Evolutionary conservation across 2,329 filamentous ascomycete species (phyloP).

Genomic region (Stagonosporopsis rhizophila): DNA sequence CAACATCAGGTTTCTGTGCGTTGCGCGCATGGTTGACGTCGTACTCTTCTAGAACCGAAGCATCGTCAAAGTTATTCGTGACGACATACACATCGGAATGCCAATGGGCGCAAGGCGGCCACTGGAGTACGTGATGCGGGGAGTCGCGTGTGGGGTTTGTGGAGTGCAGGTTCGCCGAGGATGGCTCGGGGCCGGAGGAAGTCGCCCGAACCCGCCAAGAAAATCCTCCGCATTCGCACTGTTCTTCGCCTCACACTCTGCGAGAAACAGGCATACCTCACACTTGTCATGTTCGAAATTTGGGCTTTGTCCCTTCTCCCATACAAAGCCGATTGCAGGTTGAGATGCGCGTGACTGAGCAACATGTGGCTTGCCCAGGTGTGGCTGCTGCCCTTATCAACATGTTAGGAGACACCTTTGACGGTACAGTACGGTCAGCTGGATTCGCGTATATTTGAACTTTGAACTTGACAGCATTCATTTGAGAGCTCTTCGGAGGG

Average conservation of each 20-base stretch:
- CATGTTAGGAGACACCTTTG: too few relatives aligned
- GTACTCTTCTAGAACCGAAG: neutral
- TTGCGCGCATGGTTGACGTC: neutral
- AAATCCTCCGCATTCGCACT: neutral
- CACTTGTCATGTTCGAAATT: neutral
- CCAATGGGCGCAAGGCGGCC: neutral
- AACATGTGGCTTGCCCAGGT: too few relatives aligned
- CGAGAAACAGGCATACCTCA: neutral
- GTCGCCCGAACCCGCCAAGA: neutral
- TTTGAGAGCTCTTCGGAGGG: neutral
- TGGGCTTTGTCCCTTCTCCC: too few relatives aligned
- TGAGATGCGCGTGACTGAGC: too few relatives aligned
- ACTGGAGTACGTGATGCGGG: neutral
- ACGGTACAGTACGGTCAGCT: too few relatives aligned
- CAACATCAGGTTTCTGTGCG: neutral
- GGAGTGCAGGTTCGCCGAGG: neutral
- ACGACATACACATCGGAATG: neutral
- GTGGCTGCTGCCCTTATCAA: too few relatives aligned
- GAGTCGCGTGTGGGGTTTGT: neutral
- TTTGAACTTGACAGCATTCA: neutral
- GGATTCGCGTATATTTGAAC: neutral
- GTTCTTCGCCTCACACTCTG: neutral
- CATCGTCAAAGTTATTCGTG: neutral
- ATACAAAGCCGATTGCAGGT: too few relatives aligned
- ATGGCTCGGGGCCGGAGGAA: too few relatives aligned